phyloP scores from a whole-genome alignment of 2,329 filamentous ascomycete genomes.

The Sporothrix schenckii region DNA sequence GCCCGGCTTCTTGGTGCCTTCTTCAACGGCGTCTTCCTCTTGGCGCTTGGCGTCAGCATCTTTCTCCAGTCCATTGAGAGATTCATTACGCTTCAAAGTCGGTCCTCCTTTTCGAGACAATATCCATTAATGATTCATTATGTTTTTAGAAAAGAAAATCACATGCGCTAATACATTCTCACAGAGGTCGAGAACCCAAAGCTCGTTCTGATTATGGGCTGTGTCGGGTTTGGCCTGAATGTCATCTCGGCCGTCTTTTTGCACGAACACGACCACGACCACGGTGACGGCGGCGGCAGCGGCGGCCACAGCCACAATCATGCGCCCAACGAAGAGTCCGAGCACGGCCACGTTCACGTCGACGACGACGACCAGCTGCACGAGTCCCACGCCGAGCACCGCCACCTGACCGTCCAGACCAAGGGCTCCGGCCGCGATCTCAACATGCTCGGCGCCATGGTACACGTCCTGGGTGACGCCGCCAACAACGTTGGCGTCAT shows the following conservation, averaged over 20 bases:
- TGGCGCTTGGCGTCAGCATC: constrained; percentile 73
- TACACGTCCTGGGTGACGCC: constrained; percentile 73
- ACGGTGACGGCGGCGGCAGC: constrained; percentile 39
- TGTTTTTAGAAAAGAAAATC: too few species aligned
- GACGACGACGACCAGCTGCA: constrained; percentile 30
- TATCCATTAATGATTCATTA: too few species aligned
- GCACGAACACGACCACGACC: constrained; percentile 46
- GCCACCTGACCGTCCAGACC: constrained; percentile 46
- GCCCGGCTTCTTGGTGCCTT: constrained; percentile 75
- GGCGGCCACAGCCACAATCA: constrained; percentile 37
- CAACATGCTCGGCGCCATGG: constrained; percentile 70
- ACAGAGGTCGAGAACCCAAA: constrained; percentile 63
- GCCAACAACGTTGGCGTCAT: constrained; percentile 79
- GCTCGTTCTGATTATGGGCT: constrained; percentile 70
- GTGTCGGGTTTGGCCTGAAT: constrained; percentile 67
- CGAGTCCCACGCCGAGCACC: constrained; percentile 54
- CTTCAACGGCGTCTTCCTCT: constrained; percentile 76
- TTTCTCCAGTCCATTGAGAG: constrained; percentile 73
- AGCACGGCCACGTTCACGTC: constrained; percentile 37
- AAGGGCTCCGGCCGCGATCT: constrained; percentile 57
- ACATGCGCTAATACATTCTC: not conserved
- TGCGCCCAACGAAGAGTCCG: constrained; percentile 20
- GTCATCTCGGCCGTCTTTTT: constrained; percentile 67
- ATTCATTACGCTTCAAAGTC: constrained; percentile 61
- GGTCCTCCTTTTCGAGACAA: too few species aligned